Evolutionary conservation across 192 early-diverging fungal genomes (phyloP).

Genomic region (Linnemannia schmuckeri): DNA sequence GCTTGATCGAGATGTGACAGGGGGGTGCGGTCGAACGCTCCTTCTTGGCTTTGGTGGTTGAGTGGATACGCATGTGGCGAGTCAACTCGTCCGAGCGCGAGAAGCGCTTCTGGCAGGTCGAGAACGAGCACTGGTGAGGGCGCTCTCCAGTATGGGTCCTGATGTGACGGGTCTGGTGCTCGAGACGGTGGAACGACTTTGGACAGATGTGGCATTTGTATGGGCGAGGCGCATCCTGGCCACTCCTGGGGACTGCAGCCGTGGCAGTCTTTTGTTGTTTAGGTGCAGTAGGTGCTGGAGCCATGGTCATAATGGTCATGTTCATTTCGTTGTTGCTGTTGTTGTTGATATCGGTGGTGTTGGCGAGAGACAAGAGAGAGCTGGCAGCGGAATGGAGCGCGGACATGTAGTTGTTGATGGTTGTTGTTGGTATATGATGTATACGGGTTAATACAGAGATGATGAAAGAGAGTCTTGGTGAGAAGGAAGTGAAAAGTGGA

Average conservation of each 20-base stretch:
- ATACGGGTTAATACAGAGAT: not conserved
- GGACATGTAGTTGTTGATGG: conserved; percentile 5
- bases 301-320: conserved; percentile 40
- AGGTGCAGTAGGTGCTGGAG: not conserved
- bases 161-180: conserved; percentile 90
- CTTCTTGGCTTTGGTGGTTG: conserved; percentile 59
- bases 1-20: conserved; percentile 57
- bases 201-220: conserved; percentile 75
- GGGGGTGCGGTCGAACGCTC: conserved; percentile 53
- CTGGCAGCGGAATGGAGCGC: conserved; percentile 20
- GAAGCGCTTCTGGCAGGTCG: conserved; percentile 84
- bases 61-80: conserved; percentile 68
- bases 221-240: conserved; percentile 64
- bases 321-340: conserved; percentile 19
- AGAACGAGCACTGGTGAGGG: conserved; percentile 83
- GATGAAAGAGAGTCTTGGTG: not conserved
- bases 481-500: not conserved
- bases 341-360: not conserved
- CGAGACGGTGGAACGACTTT: conserved; percentile 82
- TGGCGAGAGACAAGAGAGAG: conserved; percentile 28
- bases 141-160: conserved; percentile 91
- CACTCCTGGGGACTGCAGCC: conserved; percentile 27
- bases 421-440: not conserved
- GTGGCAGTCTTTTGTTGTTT: conserved; percentile 28
- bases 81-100: conserved; percentile 86